phyloP scores from a whole-genome alignment of 2,329 filamentous ascomycete genomes.

The Pseudogymnoascus sp. region DNA sequence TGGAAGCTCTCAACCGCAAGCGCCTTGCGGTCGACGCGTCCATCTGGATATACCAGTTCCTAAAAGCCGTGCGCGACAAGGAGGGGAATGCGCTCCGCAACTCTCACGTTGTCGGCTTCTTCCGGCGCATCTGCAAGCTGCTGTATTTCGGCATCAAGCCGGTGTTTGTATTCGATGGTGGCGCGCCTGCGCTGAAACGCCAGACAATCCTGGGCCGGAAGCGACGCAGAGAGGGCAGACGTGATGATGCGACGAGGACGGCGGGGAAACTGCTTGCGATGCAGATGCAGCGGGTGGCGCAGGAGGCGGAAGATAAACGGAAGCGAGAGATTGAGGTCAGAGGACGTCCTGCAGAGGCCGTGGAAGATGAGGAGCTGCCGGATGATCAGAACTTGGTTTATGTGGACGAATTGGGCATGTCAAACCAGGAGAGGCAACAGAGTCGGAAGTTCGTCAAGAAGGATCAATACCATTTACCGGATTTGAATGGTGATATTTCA shows the following conservation, averaged over 20 bases:
- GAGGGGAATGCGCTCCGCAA: constrained; percentile 95
- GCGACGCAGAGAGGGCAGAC: constrained; percentile 72
- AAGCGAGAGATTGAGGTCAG: constrained; percentile 39
- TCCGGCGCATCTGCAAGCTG: constrained; percentile 94
- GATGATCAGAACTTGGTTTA: constrained; percentile 69
- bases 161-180: constrained; percentile 97
- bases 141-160: constrained; percentile 94
- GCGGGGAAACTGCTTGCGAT: constrained; percentile 86
- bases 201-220: constrained; percentile 80
- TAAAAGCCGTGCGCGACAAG: constrained; percentile 97
- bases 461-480: constrained; percentile 91
- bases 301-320: constrained; percentile 70
- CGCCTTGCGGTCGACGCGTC: constrained; percentile 95
- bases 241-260: constrained; percentile 87
- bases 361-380: constrained; percentile 62
- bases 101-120: constrained; percentile 95
- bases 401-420: constrained; percentile 82
- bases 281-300: constrained; percentile 85
- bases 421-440: constrained; percentile 63
- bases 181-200: constrained; percentile 81
- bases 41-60: constrained; percentile 99
- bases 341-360: constrained; percentile 32
- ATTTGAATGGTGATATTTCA: constrained; percentile 68
- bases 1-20: constrained; percentile 92
- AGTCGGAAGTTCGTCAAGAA: constrained; percentile 79